Base-by-base conservation (phyloP, 2,329 filamentous ascomycete species). In the Neurospora crassa region DNA sequence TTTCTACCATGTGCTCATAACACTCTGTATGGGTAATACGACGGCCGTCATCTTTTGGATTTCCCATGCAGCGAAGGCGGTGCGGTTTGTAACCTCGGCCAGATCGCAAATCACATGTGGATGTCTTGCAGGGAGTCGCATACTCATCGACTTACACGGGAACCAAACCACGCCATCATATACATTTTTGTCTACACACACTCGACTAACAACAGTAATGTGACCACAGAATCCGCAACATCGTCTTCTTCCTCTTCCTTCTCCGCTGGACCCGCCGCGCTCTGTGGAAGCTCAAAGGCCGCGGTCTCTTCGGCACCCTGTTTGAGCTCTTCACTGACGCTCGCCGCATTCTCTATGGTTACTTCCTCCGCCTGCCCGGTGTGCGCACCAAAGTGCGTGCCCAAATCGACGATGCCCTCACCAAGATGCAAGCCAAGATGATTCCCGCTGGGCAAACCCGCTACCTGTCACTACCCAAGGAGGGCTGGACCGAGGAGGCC, bases 201-300 rank as follows among this genome's bases (percentile, higher is more conserved):
- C 14, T 40, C 67, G 34, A 71, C 73, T 73, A 70, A 72, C 68
- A 69, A 40, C 3, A 11, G 14, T 1, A 4, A 29, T 24, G 20
- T 68, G 4, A 59, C 37, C 53, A 18, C 75, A 95, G 93, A 72
- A 78, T 97, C 73, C 92, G 93, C 70, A 97, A 97, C 79, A 84
- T 97, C 72, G 84, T 98, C 77, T 97, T 98, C 81, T 86, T 94
- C 78, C 87, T 97, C 76, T 97, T 98, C 83, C 80, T 97, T 72
- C 84, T 97, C 68, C 91, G 94, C 79, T 92, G 94, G 85, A 88
- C 91, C 41, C 92, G 93, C 75, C 92, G 91, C 78, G 87, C 88
- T 40, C 91, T 93, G 79, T 91, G 93, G 83, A 92, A 96, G 79
- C 86, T 98, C 76, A 93, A 92, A 78, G 96, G 96, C 76, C 93